Evolutionary conservation across 1,139 yeast genomes (phyloP), one percentile per base, ranked within the genome.

Genomic region (Geotrichum histeridarum): DNA sequence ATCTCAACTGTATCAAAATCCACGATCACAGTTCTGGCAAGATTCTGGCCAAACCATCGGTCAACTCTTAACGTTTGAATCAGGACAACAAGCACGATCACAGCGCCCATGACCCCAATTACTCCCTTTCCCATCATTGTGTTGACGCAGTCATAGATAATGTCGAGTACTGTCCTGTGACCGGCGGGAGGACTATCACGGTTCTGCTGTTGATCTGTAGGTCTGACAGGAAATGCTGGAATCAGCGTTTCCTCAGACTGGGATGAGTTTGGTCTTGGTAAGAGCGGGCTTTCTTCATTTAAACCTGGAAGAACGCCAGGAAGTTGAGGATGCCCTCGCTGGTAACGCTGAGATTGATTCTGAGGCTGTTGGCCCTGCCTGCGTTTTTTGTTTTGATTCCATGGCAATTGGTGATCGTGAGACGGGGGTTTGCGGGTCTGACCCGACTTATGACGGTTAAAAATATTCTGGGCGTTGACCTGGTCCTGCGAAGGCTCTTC

Each of bases 41-140:
- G 27, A 22, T 22, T 22, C 27, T 22, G 27, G 5, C 37, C 37
- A 11, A 33, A 8, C 39, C 39, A 37, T 2, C 15, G n/a, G 17
- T 37, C 39, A 9, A 36, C 22, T 7, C 41, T 36, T 27, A 45
- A 32, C 6, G 50, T 7, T 14, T 47, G 36, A 38, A 47, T 47
- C 35, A 47, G 30, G 4, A 37, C 27, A 8, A 37, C 43, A 8
- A 47, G 43, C 2, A 47, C 43, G 1, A 47, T 14, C 2, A 47
- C 50, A n/a, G 43, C 39, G 15, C 50, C 50, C 14, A 47, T 36
- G n/a, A 47, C 27, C 2, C 50, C 50, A 27, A 38, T 17, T 3
- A 47, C 22, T 2, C 50, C 50, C 14, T 32, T 37, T 4, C 42
- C 43, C 11, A 47, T 33, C 50, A 47, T 22, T 4, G 50, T 27